A percentile compares a stretch with the other conserved stretches of the same genome.
phyloP scores from a whole-genome alignment of 139 green algal genomes.

The Chlamydomonas urium region DNA sequence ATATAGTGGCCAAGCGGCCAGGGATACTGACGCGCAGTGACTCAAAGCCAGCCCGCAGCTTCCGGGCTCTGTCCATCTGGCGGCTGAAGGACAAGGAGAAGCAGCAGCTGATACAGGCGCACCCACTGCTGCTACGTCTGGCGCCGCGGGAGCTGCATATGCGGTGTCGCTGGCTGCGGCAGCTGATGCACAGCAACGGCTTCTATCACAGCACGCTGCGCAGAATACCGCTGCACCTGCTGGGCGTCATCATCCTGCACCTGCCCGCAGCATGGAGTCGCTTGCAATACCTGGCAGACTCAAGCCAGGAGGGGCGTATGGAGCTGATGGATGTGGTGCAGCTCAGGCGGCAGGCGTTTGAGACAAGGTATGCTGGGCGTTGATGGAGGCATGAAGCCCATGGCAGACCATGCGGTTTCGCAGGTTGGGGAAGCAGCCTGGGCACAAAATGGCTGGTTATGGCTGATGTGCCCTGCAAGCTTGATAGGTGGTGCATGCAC shows the following conservation, averaged over 20 bases:
- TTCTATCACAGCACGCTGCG: slow-evolving; percentile 36
- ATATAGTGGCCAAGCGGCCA: slow-evolving; percentile 18
- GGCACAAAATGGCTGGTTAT: too few relatives aligned
- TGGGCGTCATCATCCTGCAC: slow-evolving; percentile 35
- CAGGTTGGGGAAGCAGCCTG: too few relatives aligned
- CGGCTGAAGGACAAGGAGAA: slow-evolving; percentile 23
- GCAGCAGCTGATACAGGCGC: slow-evolving; percentile 21
- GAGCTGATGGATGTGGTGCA: slow-evolving; percentile 27
- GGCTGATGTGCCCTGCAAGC: too few relatives aligned
- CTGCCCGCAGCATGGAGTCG: slow-evolving; percentile 34
- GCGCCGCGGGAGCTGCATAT: slow-evolving; percentile 38
- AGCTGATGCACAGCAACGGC: slow-evolving; percentile 33
- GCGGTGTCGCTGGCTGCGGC: slow-evolving; percentile 46
- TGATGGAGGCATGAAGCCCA: too few relatives aligned
- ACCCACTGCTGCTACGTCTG: slow-evolving; percentile 41
- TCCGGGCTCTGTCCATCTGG: slow-evolving; percentile 45
- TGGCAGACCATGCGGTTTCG: too few relatives aligned
- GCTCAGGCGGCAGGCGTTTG: not conserved
- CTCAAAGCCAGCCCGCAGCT: slow-evolving; percentile 8
- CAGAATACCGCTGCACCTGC: slow-evolving; percentile 13
- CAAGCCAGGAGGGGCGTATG: slow-evolving; percentile 19
- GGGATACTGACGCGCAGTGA: slow-evolving; percentile 26
- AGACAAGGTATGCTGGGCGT: too few relatives aligned
- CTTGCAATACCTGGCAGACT: slow-evolving; percentile 43
- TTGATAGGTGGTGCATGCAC: too few relatives aligned